Conservation (phyloP, 257 asterid species). For the Scutellaria galericulata region DNA sequence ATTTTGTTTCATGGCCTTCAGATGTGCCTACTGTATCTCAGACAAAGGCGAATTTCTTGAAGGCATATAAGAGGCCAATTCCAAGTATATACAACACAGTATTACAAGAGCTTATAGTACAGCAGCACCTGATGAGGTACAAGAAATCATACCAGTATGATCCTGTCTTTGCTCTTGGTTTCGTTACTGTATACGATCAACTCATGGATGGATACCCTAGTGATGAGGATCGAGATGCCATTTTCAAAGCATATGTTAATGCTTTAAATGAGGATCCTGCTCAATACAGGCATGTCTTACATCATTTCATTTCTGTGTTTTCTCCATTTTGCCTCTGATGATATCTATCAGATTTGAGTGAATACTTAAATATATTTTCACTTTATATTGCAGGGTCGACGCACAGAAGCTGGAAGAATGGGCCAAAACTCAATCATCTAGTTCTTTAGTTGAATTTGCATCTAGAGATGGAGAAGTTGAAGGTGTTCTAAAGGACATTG, state of each 20-base stretch:
- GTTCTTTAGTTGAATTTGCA: conserved; percentile 72
- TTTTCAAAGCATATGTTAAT: conserved; percentile 79
- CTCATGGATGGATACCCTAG: conserved; percentile 96
- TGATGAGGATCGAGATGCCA: conserved; percentile 77
- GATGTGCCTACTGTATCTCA: conserved; percentile 84
- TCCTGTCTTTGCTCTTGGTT: conserved; percentile 92
- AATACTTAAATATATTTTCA: background rate
- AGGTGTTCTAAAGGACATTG: conserved; percentile 67
- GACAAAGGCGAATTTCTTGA: conserved; percentile 81
- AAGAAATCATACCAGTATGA: conserved; percentile 82
- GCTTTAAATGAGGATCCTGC: conserved; percentile 90
- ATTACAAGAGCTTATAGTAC: conserved; percentile 89
- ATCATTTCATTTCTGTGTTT: conserved; percentile 4
- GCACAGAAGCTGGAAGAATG: conserved; percentile 92
- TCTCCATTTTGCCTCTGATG: conserved; percentile 21
- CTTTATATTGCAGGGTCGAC: conserved; percentile 58
- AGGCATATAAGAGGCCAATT: conserved; percentile 85
- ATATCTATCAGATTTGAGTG: background rate
- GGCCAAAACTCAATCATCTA: conserved; percentile 75
- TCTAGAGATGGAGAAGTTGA: conserved; percentile 90
- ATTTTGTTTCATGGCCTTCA: conserved; percentile 45
- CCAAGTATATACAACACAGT: conserved; percentile 89
- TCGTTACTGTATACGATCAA: conserved; percentile 87
- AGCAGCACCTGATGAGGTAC: conserved; percentile 85
- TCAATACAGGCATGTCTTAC: conserved; percentile 66